Conservation (phyloP, 2,329 filamentous ascomycete genomes). For the Biscogniauxia mediterranea region DNA sequence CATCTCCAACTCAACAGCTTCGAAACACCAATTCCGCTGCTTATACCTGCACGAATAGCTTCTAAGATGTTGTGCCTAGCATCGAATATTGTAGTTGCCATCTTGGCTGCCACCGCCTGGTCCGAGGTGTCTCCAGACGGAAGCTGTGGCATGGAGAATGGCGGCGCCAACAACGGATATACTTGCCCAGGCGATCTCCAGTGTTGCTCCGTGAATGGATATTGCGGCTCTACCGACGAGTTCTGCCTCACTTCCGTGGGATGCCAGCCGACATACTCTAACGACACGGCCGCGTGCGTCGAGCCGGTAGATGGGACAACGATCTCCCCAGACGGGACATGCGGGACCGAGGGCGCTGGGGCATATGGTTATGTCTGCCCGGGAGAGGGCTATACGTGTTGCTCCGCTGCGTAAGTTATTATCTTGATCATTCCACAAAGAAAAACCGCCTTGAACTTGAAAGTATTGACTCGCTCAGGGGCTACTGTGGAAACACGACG, state of each 20-base stretch:
- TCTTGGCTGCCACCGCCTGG: slow-evolving; percentile 20
- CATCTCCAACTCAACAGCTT: not conserved
- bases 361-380: slow-evolving; percentile 31
- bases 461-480: slow-evolving; percentile 16
- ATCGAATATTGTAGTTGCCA: slow-evolving; percentile 2
- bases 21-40: not conserved
- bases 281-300: slow-evolving; percentile 25
- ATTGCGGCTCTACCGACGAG: slow-evolving; percentile 29
- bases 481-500: slow-evolving; percentile 31
- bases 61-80: not conserved
- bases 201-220: slow-evolving; percentile 32
- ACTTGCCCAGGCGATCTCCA: slow-evolving; percentile 29
- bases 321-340: slow-evolving; percentile 33
- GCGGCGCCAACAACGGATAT: slow-evolving; percentile 26
- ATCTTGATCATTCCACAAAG: not conserved
- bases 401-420: slow-evolving; percentile 28
- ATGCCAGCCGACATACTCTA: slow-evolving; percentile 31
- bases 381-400: slow-evolving; percentile 24
- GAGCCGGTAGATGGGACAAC: slow-evolving; percentile 27
- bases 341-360: slow-evolving; percentile 27
- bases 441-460: not conserved
- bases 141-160: slow-evolving; percentile 28
- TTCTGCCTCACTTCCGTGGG: slow-evolving; percentile 31
- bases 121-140: slow-evolving; percentile 31
- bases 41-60: not conserved